Base-by-base conservation (phyloP, 2,329 filamentous ascomycete species). In the Ophiostoma piceae region DNA sequence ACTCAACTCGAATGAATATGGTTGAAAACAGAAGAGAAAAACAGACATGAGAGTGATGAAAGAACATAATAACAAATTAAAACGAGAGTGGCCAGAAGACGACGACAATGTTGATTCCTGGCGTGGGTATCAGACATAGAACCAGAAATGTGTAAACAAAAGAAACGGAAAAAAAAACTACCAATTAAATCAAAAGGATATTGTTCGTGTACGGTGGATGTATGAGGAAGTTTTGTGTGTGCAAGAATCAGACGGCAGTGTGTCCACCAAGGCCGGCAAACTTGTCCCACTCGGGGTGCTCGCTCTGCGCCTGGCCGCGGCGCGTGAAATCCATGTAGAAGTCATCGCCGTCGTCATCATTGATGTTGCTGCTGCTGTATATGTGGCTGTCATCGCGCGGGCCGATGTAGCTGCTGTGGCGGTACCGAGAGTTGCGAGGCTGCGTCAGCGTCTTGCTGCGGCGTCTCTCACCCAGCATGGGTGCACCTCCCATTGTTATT, bases 211-310 rank as follows among this genome's bases (percentile, higher is more conserved):
- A 37, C 26, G 26, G 57, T n/a, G 29, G 9, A 62, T 62, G 54
- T 32, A 60, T 60, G 8, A 22, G 57, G 12, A 2, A 16, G 57
- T 62, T 3, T 12, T 19, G 57, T 32, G 57, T 62, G 57, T 60
- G 54, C 29, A 22, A 12, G 54, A 22, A 26, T 69, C 41, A 66
- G 43, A 67, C 69, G 9, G 67, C 71, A 1, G 79, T 83, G 66
- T 83, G 73, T 0, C 82, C 82, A 43, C 82, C 82, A 3, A 84
- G 74, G 14, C 82, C 62, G 37, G 78, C 77, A 71, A 82, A 84
- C 74, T 83, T 80, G 72, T 81, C 82, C 82, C 81, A 84, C 4
- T 79, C 79, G 3, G 79, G 76, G 70, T 78, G 71, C 47, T 67
- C 67, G 37, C 14, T n/a, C 12, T 14, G 65, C 1, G n/a, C 65